A percentile compares a stretch with the other conserved stretches of the same genome.
phyloP scores from a whole-genome alignment of 495 filamentous ascomycete species.

The Letharia columbiana region DNA sequence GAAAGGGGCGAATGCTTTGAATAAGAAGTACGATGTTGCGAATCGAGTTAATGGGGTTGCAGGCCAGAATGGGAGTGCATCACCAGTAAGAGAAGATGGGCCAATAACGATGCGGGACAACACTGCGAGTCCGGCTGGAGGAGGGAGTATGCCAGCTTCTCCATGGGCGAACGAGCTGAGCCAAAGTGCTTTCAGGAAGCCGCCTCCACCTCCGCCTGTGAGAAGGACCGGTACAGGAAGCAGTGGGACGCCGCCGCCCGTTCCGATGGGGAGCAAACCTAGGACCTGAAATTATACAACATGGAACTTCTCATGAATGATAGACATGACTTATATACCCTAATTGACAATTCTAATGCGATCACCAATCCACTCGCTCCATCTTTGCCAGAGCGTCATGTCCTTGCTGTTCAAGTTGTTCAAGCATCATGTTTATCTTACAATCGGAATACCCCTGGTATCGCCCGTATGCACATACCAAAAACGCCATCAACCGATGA shows the following conservation, averaged over 20 bases:
- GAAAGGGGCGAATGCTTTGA: conserved; percentile 48
- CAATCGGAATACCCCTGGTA: neutral
- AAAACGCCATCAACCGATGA: neutral
- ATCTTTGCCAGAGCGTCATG: neutral
- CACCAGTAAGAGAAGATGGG: conserved; percentile 6
- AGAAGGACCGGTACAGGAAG: conserved; percentile 9
- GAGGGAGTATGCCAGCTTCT: conserved; percentile 7
- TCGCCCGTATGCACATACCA: neutral
- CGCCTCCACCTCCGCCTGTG: conserved; percentile 18
- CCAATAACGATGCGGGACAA: neutral
- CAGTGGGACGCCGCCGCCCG: conserved; percentile 12
- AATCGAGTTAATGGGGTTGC: conserved; percentile 13
- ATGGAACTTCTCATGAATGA: neutral
- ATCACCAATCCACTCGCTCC: neutral
- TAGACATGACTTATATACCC: conserved; percentile 12
- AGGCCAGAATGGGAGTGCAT: neutral
- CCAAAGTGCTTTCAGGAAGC: conserved; percentile 8
- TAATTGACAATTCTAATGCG: neutral
- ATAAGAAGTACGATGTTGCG: conserved; percentile 40
- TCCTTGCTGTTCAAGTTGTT: neutral
- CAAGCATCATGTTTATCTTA: neutral
- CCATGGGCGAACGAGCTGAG: conserved; percentile 18
- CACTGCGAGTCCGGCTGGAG: neutral
- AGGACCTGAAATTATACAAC: conserved; percentile 4
- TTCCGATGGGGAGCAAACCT: conserved; percentile 21